phyloP scores from a whole-genome alignment of 2,329 filamentous ascomycete genomes.

The Fusarium nurragi region DNA sequence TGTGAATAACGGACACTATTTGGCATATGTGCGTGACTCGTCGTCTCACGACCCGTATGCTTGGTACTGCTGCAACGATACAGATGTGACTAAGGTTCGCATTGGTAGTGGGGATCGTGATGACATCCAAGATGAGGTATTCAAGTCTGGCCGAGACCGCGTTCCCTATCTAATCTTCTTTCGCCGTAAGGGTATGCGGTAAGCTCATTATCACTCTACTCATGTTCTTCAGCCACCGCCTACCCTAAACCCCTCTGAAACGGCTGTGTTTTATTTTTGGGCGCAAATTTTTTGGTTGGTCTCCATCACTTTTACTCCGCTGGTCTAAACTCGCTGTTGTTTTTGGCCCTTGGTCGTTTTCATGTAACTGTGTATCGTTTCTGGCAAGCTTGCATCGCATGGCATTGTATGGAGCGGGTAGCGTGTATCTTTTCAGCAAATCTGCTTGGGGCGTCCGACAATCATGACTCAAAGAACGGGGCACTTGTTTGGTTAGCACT shows the following conservation, averaged over 20 bases:
- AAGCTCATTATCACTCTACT: neutral
- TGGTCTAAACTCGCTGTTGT: neutral
- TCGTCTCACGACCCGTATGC: slow-evolving; percentile 54
- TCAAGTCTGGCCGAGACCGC: slow-evolving; percentile 50
- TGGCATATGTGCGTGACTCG: slow-evolving; percentile 71
- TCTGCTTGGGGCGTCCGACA: slow-evolving; percentile 7
- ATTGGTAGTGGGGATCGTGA: slow-evolving; percentile 51
- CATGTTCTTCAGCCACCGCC: neutral
- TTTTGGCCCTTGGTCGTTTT: neutral
- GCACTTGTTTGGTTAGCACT: neutral
- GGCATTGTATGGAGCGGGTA: slow-evolving; percentile 33
- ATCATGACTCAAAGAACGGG: neutral
- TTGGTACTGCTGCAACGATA: slow-evolving; percentile 64
- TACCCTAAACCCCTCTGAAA: neutral
- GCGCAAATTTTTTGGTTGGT: slow-evolving; percentile 1
- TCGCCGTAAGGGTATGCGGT: slow-evolving; percentile 49
- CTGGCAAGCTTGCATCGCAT: slow-evolving; percentile 26
- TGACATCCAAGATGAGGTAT: slow-evolving; percentile 52
- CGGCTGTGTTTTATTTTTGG: slow-evolving; percentile 4
- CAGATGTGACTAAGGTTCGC: slow-evolving; percentile 52
- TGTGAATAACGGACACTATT: slow-evolving; percentile 81
- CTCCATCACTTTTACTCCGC: neutral
- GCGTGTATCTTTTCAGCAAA: slow-evolving; percentile 16
- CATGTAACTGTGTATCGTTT: slow-evolving; percentile 10
- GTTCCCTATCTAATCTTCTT: slow-evolving; percentile 61